Evolutionary conservation across 1,284 basidiomycete genomes (phyloP), one percentile per base, ranked within the genome.

Genomic region (Malassezia nana): DNA sequence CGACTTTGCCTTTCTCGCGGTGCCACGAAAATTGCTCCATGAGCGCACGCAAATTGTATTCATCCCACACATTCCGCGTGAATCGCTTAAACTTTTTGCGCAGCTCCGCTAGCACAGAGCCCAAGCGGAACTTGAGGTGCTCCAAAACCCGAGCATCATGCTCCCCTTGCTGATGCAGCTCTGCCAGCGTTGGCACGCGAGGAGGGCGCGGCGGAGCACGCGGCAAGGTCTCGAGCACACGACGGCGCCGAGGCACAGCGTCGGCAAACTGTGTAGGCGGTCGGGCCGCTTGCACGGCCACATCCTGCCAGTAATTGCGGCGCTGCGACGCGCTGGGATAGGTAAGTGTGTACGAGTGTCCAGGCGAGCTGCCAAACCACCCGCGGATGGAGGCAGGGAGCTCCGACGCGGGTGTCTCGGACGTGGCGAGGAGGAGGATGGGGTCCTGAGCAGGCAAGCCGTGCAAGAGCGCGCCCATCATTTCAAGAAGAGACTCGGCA

Each of bases 61-160:
- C 72, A 46, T 65, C 63, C 69, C 80, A 82, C 39, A 88, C 86
- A 38, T 81, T 78, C 72, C 89, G 86, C 0, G 83, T 87, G 69
- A 94, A 92, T 62, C 87, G 81, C 78, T 89, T 89, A 76, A 87
- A 92, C 76, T 92, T 91, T 72, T 89, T 83, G 77, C 89, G 89
- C 62, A 99, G 78, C 74, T 96, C 90, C 2, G 81, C 81, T 33
- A 96, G 76, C 45, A 96, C 85, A 0, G 87, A 86, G 0, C 87
- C 86, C 6, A 98, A 80, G 9, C 87, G 81, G 71, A 84, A 88
- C 72, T 88, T 88, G 66, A 99, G 78, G 65, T 92, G 77, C 47
- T 90, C 86, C 45, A 90, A 79, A 26, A 85, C 79, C 48, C 81
- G 80, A 57, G 83, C 80, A 68, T 98, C 92, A 59, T 80, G 85